A percentile compares a stretch with the other conserved stretches of the same genome.
Conservation (phyloP, 306 rosid species). For the Quercus rubra region DNA sequence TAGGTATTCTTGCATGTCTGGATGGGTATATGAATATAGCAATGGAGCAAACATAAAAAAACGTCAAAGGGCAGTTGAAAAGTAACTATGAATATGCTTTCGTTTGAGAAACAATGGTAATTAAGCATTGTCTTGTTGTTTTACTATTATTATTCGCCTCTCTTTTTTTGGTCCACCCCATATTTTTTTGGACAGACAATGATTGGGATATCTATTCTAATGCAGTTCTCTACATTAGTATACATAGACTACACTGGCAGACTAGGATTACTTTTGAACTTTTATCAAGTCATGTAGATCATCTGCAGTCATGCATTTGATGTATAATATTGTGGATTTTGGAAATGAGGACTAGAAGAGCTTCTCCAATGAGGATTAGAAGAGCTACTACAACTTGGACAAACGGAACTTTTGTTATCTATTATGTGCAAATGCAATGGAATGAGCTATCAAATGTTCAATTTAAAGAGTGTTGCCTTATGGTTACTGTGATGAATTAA, state of each 20-base stretch:
- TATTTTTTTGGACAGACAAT: neutral
- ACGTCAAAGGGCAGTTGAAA: slow-evolving; percentile 85
- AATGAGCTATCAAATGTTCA: neutral
- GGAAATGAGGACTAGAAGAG: neutral
- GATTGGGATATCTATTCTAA: no score
- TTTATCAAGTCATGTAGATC: no score
- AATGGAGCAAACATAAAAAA: slow-evolving; percentile 92
- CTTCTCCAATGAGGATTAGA: neutral
- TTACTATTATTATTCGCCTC: neutral
- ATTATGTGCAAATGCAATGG: neutral
- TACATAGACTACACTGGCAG: no score
- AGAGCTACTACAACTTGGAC: no score
- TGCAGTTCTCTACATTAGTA: no score
- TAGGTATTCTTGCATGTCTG: slow-evolving; percentile 85
- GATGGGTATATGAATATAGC: slow-evolving; percentile 99
- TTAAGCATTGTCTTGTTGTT: neutral
- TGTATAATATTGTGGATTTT: neutral
- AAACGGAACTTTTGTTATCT: no score
- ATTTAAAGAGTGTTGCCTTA: neutral
- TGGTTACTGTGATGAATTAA: neutral
- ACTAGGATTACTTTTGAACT: no score
- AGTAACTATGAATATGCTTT: slow-evolving; percentile 94
- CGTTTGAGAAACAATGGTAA: slow-evolving; percentile 87
- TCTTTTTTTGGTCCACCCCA: neutral
- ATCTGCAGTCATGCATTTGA: neutral